A percentile compares a stretch with the other conserved stretches of the same genome.
phyloP scores from a whole-genome alignment of 108 stramenopile species.

The Cyclotella baltica region DNA sequence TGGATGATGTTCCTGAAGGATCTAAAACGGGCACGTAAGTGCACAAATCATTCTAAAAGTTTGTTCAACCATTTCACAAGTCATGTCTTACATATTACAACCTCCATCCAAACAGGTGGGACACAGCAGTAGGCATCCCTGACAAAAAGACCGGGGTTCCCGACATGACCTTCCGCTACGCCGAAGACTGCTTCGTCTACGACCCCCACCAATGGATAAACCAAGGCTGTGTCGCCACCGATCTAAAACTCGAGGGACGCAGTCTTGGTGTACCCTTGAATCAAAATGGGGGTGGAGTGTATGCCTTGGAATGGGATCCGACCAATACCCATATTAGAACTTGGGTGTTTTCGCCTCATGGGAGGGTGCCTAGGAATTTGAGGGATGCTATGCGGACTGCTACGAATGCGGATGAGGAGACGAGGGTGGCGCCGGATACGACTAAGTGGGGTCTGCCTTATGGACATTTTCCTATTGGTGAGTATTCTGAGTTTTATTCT shows the following conservation, averaged over 20 bases:
- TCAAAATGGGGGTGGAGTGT: slow-evolving; percentile 86
- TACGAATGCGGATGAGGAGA: slow-evolving; percentile 34
- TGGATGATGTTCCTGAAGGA: slow-evolving; percentile 64
- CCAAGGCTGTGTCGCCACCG: slow-evolving; percentile 90
- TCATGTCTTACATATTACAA: too few species aligned
- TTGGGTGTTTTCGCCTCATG: slow-evolving; percentile 89
- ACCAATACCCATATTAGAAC: slow-evolving; percentile 79
- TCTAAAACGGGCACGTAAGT: slow-evolving; percentile 71
- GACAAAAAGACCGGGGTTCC: slow-evolving; percentile 72
- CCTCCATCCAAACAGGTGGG: slow-evolving; percentile 51
- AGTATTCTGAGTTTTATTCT: not conserved
- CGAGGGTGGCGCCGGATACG: slow-evolving; percentile 84
- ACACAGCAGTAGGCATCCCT: slow-evolving; percentile 87
- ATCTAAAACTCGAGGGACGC: slow-evolving; percentile 55
- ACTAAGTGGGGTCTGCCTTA: slow-evolving; percentile 86
- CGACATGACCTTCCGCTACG: slow-evolving; percentile 69
- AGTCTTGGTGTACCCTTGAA: slow-evolving; percentile 84
- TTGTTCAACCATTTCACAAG: too few species aligned
- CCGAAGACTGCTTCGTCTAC: slow-evolving; percentile 86
- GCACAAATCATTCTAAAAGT: too few species aligned
- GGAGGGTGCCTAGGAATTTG: slow-evolving; percentile 76
- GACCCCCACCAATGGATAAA: slow-evolving; percentile 93
- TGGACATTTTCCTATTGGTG: slow-evolving; percentile 86
- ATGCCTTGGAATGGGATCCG: slow-evolving; percentile 91
- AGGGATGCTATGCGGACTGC: slow-evolving; percentile 75